phyloP scores from a whole-genome alignment of 2,329 filamentous ascomycete species.

The Aspergillus proliferans region DNA sequence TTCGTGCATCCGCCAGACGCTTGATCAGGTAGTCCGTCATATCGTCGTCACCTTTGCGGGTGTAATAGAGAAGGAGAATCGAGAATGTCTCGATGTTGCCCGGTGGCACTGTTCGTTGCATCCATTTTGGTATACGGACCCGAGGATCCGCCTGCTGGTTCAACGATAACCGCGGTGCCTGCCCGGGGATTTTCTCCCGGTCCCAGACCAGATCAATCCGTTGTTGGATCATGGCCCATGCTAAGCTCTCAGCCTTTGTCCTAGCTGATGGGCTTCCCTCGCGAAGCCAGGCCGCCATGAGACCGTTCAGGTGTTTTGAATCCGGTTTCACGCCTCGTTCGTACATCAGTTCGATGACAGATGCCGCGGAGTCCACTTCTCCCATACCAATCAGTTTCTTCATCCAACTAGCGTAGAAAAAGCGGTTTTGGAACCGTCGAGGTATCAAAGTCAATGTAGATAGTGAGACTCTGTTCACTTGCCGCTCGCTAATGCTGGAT shows the following conservation, averaged over 20 bases:
- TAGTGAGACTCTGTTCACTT: constrained; percentile 45
- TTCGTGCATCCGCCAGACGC: constrained; percentile 57
- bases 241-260: constrained; percentile 60
- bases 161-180: constrained; percentile 22
- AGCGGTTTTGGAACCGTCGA: constrained; percentile 58
- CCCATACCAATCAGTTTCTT: constrained; percentile 72
- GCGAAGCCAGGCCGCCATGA: constrained; percentile 73
- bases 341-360: constrained; percentile 71
- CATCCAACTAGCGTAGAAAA: constrained; percentile 84
- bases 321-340: constrained; percentile 61
- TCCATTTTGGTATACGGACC: constrained; percentile 35
- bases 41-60: constrained; percentile 52
- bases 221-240: constrained; percentile 69
- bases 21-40: constrained; percentile 57
- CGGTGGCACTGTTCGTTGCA: constrained; percentile 43
- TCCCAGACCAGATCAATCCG: constrained; percentile 58
- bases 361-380: constrained; percentile 63
- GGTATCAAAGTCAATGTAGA: constrained; percentile 49
- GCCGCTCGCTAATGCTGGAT: constrained; percentile 35
- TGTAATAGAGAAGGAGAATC: constrained; percentile 67
- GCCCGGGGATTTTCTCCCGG: constrained; percentile 17
- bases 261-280: constrained; percentile 50
- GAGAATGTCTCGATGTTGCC: constrained; percentile 75
- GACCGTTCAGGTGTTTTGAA: constrained; percentile 71
- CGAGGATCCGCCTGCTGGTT: constrained; percentile 18